Evolutionary conservation across 257 asterid species (phyloP), one percentile per base, ranked within the genome.

Genomic region (Scutellaria minor): DNA sequence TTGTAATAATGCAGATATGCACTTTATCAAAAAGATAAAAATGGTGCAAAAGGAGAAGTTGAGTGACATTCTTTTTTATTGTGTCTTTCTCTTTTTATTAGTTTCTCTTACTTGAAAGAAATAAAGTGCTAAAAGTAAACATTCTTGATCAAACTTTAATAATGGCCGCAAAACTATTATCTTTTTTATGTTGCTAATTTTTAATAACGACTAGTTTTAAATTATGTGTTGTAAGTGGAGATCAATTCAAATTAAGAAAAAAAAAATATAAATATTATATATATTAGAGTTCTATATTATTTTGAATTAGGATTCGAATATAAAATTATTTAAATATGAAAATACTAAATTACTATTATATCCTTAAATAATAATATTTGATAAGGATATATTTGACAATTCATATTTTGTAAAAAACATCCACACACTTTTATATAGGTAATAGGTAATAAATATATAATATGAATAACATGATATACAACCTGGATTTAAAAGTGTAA

Each of bases 11-110:
- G 50, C 62, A 64, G 37, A 45, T 18, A 10, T n/a, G 51, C 54
- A 62, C 57, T 47, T 55, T 74, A 55, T 11, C 37, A 39, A 7
- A 66, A 71, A 39, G 52, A 53, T 63, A 41, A 31, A 35, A 54
- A 39, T 57, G 58, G 24, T 45, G 9, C 74, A 42, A 59, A 57
- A 58, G 6, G 45, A 27, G 64, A 41, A 20, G 59, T 7, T 27
- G 9, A 51, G 57, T 51, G 58, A 35, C 75, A 42, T 37, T 31
- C 54, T 52, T 51, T 14, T n/a, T 12, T 52, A 12, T 1, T 13
- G 9, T 54, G 18, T 18, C 18, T 18, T 48, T 9, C 14, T 39
- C 41, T 24, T 20, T 74, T 35, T 40, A 13, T 61, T 47, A 15
- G 10, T 50, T 50, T 41, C 40, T 51, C 47, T 62, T 68, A 27